Evolutionary conservation across 306 rosid species (phyloP).

Genomic region (Prunus fruticosa): DNA sequence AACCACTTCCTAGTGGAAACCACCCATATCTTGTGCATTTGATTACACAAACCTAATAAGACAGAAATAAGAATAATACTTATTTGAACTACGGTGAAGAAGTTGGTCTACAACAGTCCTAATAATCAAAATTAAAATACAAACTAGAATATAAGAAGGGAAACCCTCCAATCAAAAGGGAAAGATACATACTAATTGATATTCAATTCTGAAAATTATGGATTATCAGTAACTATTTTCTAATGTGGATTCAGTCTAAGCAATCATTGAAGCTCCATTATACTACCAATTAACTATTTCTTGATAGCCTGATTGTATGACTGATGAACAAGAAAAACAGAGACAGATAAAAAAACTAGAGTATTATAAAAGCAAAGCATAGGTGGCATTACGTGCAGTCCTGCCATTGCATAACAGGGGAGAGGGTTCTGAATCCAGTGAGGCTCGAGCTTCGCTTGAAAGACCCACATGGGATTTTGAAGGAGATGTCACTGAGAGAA

Average conservation of each 20-base stretch:
- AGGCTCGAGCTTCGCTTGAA: conserved; percentile 33
- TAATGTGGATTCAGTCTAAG: neutral
- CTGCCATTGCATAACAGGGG: conserved; percentile 96
- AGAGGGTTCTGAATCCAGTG: conserved; percentile 38
- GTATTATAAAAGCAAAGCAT: neutral
- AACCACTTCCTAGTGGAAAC: too few species aligned
- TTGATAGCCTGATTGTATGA: neutral
- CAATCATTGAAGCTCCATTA: neutral
- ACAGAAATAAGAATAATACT: too few species aligned
- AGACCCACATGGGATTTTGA: conserved; percentile 34
- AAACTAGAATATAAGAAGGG: too few species aligned
- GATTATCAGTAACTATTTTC: neutral
- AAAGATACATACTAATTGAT: too few species aligned
- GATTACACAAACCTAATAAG: neutral
- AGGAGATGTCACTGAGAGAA: conserved; percentile 28
- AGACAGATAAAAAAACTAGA: neutral
- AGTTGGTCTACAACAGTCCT: neutral
- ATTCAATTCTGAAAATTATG: neutral
- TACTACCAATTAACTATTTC: neutral
- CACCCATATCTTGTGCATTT: neutral
- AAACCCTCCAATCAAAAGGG: neutral
- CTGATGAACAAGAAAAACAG: neutral
- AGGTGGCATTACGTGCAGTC: conserved; percentile 66
- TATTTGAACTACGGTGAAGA: neutral
- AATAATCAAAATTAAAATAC: neutral